Percentiles rank a stretch among this genome's conserved stretches.
Evolutionary conservation across 2,329 filamentous ascomycete genomes (phyloP).

Genomic region (Penicillium sp.): DNA sequence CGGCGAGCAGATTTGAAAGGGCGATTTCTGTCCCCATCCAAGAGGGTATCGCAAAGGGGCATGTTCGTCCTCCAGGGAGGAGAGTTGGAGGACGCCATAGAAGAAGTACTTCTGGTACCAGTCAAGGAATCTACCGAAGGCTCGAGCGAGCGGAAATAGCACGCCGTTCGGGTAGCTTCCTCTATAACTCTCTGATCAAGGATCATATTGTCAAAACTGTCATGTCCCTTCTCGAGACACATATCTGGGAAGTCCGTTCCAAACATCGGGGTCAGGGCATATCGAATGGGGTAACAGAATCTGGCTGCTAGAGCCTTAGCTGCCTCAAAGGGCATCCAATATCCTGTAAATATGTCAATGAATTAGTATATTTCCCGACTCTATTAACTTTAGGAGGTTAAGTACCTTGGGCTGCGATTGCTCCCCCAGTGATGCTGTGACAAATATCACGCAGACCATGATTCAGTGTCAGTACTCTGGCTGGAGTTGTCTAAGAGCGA

Average conservation of each 20-base stretch:
- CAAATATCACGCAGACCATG: constrained; percentile 85
- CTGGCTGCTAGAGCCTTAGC: constrained; percentile 86
- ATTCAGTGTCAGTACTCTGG: constrained; percentile 79
- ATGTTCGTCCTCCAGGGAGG: not conserved
- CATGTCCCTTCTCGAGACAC: constrained; percentile 62
- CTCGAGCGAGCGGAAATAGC: constrained; percentile 39
- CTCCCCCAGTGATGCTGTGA: constrained; percentile 92
- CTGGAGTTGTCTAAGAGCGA: constrained; percentile 74
- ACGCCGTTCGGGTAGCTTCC: constrained; percentile 51
- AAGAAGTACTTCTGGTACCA: constrained; percentile 6
- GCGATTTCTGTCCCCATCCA: not conserved
- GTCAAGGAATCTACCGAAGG: constrained; percentile 14
- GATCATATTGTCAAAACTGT: constrained; percentile 68
- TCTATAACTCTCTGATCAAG: constrained; percentile 64
- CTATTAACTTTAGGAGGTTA: not conserved
- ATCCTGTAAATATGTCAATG: constrained; percentile 65
- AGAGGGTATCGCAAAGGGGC: constrained; percentile 25
- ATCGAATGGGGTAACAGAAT: constrained; percentile 84
- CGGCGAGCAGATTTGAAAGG: constrained; percentile 22
- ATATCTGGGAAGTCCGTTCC: constrained; percentile 76
- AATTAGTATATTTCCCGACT: constrained; percentile 13
- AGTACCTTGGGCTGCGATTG: constrained; percentile 84
- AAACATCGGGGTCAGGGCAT: constrained; percentile 87
- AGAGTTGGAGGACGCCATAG: constrained; percentile 13
- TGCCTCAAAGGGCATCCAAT: constrained; percentile 93